Conservation (phyloP, 768 basidiomycete species). For the Rhodosporidiobolus odoratus region DNA sequence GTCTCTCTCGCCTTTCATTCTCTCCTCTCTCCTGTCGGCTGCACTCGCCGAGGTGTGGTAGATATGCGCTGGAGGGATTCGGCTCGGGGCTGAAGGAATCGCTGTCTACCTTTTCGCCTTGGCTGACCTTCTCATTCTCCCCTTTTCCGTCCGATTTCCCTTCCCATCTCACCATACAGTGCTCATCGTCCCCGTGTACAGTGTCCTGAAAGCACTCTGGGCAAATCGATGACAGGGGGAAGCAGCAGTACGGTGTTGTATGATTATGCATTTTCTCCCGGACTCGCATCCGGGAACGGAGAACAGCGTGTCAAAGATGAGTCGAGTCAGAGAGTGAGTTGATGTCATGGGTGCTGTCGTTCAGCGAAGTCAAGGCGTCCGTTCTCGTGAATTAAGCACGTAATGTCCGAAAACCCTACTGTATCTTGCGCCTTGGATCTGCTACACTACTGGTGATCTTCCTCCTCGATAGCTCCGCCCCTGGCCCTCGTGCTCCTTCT, state of each 20-base stretch:
- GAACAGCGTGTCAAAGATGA: too few relatives aligned
- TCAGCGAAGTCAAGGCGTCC: too few relatives aligned
- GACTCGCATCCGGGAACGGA: background rate
- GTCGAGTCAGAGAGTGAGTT: background rate
- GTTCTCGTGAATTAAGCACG: background rate
- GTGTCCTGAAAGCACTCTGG: slow-evolving; percentile 6
- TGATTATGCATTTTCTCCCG: background rate
- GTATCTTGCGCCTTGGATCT: background rate
- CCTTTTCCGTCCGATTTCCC: background rate
- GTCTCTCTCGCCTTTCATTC: too few relatives aligned
- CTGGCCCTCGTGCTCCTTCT: background rate
- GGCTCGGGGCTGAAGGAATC: too few relatives aligned
- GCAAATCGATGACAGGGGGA: background rate
- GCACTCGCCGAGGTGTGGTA: too few relatives aligned
- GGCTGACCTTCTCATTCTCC: background rate
- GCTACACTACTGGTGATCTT: background rate
- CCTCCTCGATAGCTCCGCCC: background rate
- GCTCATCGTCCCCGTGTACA: slow-evolving; percentile 19
- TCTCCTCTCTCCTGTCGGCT: too few relatives aligned
- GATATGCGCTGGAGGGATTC: too few relatives aligned
- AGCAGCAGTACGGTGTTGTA: background rate
- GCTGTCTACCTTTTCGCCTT: too few relatives aligned
- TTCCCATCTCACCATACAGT: background rate
- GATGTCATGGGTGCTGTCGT: slow-evolving; percentile 11
- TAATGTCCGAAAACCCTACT: background rate